Base-by-base conservation (phyloP, 495 filamentous ascomycete species). In the Oleoguttula mirabilis region DNA sequence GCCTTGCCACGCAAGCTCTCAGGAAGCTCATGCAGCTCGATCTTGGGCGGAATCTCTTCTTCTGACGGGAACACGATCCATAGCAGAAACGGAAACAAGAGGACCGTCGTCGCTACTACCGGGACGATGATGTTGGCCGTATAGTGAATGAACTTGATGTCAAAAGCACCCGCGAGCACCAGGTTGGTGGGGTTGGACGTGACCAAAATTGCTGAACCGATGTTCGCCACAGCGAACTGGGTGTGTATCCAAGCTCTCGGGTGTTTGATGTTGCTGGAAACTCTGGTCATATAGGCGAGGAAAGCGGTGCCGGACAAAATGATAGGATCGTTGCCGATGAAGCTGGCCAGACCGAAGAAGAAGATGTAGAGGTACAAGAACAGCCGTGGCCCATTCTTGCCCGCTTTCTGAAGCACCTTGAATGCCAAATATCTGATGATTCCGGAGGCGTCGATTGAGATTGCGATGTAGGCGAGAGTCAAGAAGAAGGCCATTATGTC, bases 161-260 rank as follows among this genome's bases (percentile, higher is more conserved):
- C 45, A 55, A 80, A 82, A 17, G 77, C 77, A 3, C 76, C 76
- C 5, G 76, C 73, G 1, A 82, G 67, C n/a, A 82, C 77, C 5
- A 82, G 70, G 41, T 82, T 82, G 7, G 77, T 82, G 2, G 77
- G 77, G 41, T 82, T 82, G 6, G 76, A 80, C 1, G 77, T 80
- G 4, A 82, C 77, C 20, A 82, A 63, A 39, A 80, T 77, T 10
- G 76, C 75, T 2, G 77, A 80, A 16, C 69, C 73, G 44, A 80
- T 75, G 44, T 82, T 82, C 21, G 77, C 76, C 1, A 79, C 56
- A 10, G 76, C 70, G 45, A 80, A 82, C 47, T 82, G 76, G n/a
- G 69, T 69, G 47, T 71, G 69, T 23, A 82, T 79, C 77, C 77
- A 82, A 0, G 77, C 77, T 41, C 73, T 59, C 2, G 76, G 76